Evolutionary conservation across 768 basidiomycete species (phyloP).

Genomic region (Naganishia antarctica): DNA sequence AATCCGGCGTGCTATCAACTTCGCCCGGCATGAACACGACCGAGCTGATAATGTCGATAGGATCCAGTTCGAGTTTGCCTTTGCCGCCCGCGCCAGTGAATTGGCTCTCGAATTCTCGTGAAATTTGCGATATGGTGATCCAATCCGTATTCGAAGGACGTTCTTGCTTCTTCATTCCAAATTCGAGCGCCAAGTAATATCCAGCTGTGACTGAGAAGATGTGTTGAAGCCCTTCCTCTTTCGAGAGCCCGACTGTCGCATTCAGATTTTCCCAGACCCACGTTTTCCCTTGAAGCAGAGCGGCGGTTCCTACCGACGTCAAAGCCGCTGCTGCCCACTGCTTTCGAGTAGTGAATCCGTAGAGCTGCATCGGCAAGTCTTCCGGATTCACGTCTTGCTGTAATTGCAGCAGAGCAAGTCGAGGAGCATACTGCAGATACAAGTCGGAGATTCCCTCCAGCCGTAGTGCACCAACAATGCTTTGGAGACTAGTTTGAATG

Average conservation of each 20-base stretch:
- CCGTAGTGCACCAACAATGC: conserved; percentile 66
- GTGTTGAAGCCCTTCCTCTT: conserved; percentile 7
- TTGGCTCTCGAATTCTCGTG: background rate
- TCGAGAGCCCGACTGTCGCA: conserved; percentile 5
- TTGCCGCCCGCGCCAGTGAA: background rate
- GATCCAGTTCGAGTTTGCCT: background rate
- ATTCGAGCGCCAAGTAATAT: background rate
- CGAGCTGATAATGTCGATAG: conserved; percentile 13
- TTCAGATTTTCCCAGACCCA: conserved; percentile 17
- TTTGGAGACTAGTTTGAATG: conserved; percentile 57
- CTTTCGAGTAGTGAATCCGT: conserved; percentile 68
- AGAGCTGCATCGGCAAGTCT: conserved; percentile 62
- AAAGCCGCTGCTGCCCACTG: conserved; percentile 53
- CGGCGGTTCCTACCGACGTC: conserved; percentile 14
- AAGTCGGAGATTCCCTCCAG: conserved; percentile 60
- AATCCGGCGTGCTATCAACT: background rate
- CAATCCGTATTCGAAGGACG: background rate
- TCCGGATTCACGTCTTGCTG: conserved; percentile 48
- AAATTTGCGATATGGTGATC: background rate
- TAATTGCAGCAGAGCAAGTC: conserved; percentile 60
- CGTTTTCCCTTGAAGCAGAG: background rate
- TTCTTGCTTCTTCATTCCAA: background rate
- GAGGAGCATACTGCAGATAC: conserved; percentile 72
- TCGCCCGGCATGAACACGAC: conserved; percentile 15
- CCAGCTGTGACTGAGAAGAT: conserved; percentile 12